These are phyloP conservation scores for Tremella mesenterica DNA, from an alignment of 768 basidiomycete species.

Conservation along the genomic window DNA sequence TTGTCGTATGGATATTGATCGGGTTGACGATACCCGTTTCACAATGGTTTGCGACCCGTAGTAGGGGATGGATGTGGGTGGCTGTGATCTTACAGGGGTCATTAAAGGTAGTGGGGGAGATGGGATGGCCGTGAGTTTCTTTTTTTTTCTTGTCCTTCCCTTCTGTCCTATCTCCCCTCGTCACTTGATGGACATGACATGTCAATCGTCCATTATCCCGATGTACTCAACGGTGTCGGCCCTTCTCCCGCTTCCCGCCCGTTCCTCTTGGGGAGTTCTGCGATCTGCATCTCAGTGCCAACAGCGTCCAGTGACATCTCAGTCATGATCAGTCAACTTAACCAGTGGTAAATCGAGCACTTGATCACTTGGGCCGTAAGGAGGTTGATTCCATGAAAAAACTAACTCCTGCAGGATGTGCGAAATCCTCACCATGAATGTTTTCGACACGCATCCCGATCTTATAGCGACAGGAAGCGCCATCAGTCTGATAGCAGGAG, in stretches of 20 bases:
- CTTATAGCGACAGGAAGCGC: constrained; percentile 24
- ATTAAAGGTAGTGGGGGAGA: constrained; percentile 9
- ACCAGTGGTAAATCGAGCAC: no score
- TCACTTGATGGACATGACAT: no score
- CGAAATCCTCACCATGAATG: constrained; percentile 14
- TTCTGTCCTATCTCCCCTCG: no score
- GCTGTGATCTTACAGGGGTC: constrained; percentile 5
- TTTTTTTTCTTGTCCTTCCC: no score
- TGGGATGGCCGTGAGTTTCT: constrained; percentile 24
- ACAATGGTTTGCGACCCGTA: constrained; percentile 12
- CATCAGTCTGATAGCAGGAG: constrained; percentile 19
- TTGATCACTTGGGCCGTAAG: no score
- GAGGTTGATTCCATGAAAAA: no score
- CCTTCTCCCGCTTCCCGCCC: no score
- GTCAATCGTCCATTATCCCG: no score
- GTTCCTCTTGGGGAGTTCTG: no score
- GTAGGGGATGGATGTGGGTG: constrained; percentile 12
- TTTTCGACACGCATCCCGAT: constrained; percentile 29
- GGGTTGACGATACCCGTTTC: constrained; percentile 21
- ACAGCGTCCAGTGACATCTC: no score
- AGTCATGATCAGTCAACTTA: no score
- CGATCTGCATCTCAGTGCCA: no score
- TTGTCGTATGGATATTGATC: constrained; percentile 8
- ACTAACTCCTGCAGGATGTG: constrained; percentile 8
- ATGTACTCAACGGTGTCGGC: not conserved